Evolutionary conservation across 2,329 filamentous ascomycete species (phyloP).

Genomic region (Eutypa lata): DNA sequence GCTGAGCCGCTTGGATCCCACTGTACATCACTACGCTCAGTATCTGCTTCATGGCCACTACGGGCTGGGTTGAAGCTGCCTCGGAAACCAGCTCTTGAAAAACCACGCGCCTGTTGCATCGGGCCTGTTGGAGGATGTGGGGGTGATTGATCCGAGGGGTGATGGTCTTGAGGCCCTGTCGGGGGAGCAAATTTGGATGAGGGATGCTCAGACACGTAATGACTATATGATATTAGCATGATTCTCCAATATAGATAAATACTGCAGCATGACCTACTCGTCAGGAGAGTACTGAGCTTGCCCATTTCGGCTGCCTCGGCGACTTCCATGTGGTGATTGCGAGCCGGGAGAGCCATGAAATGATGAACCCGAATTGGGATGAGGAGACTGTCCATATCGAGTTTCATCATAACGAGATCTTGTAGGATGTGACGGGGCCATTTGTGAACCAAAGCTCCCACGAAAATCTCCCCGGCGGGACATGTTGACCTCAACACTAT

Average conservation of each 20-base stretch:
- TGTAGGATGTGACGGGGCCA: slow-evolving; percentile 31
- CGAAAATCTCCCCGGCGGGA: slow-evolving; percentile 33
- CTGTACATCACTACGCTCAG: slow-evolving; percentile 63
- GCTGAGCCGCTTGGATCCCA: slow-evolving; percentile 52
- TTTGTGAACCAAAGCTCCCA: slow-evolving; percentile 33
- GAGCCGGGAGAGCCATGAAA: slow-evolving; percentile 58
- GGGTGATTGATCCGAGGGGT: slow-evolving; percentile 51
- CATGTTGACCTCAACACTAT: slow-evolving; percentile 51
- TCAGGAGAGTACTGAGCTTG: slow-evolving; percentile 41
- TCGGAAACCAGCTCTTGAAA: slow-evolving; percentile 54
- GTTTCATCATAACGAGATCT: slow-evolving; percentile 37
- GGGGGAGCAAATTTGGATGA: slow-evolving; percentile 52
- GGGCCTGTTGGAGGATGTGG: slow-evolving; percentile 57
- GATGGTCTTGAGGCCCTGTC: slow-evolving; percentile 51
- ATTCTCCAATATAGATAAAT: background rate
- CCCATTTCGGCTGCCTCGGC: slow-evolving; percentile 49
- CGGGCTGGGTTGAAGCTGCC: slow-evolving; percentile 51
- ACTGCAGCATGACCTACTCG: slow-evolving; percentile 17
- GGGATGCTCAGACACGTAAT: slow-evolving; percentile 60
- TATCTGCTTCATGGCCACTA: slow-evolving; percentile 54
- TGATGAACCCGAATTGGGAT: slow-evolving; percentile 50
- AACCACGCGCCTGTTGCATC: slow-evolving; percentile 46
- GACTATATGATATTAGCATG: slow-evolving; percentile 43
- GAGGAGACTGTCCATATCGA: slow-evolving; percentile 48
- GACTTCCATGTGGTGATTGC: slow-evolving; percentile 56